These are phyloP conservation scores for Vigna mungo DNA, from an alignment of 306 rosid species.

Conservation along the genomic window DNA sequence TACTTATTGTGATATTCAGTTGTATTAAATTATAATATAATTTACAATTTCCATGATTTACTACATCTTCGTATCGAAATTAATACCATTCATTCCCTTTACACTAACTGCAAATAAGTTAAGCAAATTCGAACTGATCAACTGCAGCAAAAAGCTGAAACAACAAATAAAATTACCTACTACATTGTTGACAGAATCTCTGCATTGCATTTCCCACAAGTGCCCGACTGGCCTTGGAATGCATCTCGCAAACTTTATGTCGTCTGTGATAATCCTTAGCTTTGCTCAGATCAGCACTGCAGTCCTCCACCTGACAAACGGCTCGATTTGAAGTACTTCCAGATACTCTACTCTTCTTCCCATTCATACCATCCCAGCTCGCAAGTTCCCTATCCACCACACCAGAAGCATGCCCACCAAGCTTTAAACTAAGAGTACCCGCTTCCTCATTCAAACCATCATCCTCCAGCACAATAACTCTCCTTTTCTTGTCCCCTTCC, in stretches of 20 bases:
- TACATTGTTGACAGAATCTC: slow-evolving; percentile 97
- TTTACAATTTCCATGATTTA: slow-evolving; percentile 14
- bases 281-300: slow-evolving; percentile 77
- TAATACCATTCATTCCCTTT: slow-evolving; percentile 21
- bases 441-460: slow-evolving; percentile 60
- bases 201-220: slow-evolving; percentile 83
- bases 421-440: slow-evolving; percentile 65
- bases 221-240: slow-evolving; percentile 86
- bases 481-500: slow-evolving; percentile 82
- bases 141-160: neutral
- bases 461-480: slow-evolving; percentile 64
- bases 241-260: slow-evolving; percentile 92
- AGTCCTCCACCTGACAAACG: slow-evolving; percentile 92
- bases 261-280: slow-evolving; percentile 91
- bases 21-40: neutral
- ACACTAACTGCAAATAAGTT: neutral
- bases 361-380: slow-evolving; percentile 59
- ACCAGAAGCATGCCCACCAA: slow-evolving; percentile 65
- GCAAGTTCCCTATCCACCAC: slow-evolving; percentile 58
- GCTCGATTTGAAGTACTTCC: slow-evolving; percentile 68
- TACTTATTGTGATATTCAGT: neutral
- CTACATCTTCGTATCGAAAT: neutral
- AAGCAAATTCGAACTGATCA: slow-evolving; percentile 18
- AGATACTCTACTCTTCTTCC: slow-evolving; percentile 75
- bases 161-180: slow-evolving; percentile 63